Evolutionary conservation across 176 grass and related monocot species (phyloP), one percentile per base, ranked within the genome.

Genomic region (Typha latifolia): DNA sequence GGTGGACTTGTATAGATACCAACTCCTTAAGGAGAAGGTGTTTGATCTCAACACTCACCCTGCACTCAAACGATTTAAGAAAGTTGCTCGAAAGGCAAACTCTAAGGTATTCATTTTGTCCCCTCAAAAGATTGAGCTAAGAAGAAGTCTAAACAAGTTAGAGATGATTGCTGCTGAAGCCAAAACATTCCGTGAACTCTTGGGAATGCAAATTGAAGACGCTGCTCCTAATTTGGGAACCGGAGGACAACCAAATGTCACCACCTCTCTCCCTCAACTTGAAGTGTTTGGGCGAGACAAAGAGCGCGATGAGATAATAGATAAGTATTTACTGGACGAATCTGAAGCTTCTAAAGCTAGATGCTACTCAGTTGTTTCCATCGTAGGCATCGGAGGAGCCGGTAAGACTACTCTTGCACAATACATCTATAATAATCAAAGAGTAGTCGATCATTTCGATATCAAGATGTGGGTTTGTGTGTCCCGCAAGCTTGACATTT

Each of bases 221-320:
- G 7, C 1, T 0, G 7, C 34, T 4, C 34, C 4, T 37, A 4
- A 37, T 37, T 37, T 7, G 24, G 24, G 2, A 0, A 37, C 0
- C 5, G 5, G 16, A 12, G 3, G 73, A 76, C 49, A 59, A 64
- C 49, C 0, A 76, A 48, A 51, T 65, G 49, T n/a, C 65, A 56
- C 37, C 53, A 51, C 9, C 49, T 67, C 26, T 34, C 21, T 56
- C 21, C 49, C 19, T 49, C 73, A 3, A 64, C 34, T 6, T 37
- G 0, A 66, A 51, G 62, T 76, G 50, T 59, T 76, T 21, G 73
- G 73, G 13, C 20, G 73, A 32, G 48, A 76, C 32, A 66, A 18
- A 51, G 63, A 76, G 22, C 31, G 49, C 12, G 73, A 0, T 6
- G n/a, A n/a, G n/a, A n/a, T 37, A 37, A 37, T 37, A 37, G n/a